Evolutionary conservation across 768 basidiomycete species (phyloP), one percentile per base, ranked within the genome.

Genomic region (Daedaleopsis nitida): DNA sequence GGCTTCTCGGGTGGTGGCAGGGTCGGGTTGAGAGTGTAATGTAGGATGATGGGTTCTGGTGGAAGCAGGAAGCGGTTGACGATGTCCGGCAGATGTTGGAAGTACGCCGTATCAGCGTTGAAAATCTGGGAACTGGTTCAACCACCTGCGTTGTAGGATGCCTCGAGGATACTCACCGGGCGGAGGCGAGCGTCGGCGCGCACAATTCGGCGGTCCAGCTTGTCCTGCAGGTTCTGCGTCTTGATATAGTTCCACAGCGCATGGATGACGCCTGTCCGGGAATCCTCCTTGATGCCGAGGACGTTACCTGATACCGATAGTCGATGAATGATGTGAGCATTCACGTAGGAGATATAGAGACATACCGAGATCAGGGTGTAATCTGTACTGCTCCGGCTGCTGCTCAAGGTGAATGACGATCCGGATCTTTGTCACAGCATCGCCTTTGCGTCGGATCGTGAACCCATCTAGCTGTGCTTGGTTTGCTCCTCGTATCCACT

Each of bases 241-340:
- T 95, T 96, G 76, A 97, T 90, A 67, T 96, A 94, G 68, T 90
- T 92, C 96, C 96, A 98, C 12, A 97, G 72, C 0, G 91, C 84
- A 58, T 92, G 88, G 17, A 96, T 82, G 17, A 92, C 84, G 9
- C 89, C 92, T 23, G 88, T 78, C 32, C 92, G 83, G 38, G 91
- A 93, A 32, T 92, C 94, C 70, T 97, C 91, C 66, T 90, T 89
- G 71, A 95, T 81, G 19, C 86, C 88, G 42, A 98, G 79, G 13
- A 94, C 72, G 48, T 78, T 80, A 1, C 80, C 89, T 89, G 62
- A 5, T 3, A 3, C 21, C 19, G 13, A 8, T n/a, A n/a, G n/a
- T n/a, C n/a, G n/a, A n/a, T 59, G 10, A 8, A 24, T 45, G 47
- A n/a, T 34, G 52, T 58, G 37, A 38, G 21, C n/a, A 9, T 3